Evolutionary conservation across 2,329 filamentous ascomycete species (phyloP).

Genomic region (Arthrobotrys pseudoclavata): DNA sequence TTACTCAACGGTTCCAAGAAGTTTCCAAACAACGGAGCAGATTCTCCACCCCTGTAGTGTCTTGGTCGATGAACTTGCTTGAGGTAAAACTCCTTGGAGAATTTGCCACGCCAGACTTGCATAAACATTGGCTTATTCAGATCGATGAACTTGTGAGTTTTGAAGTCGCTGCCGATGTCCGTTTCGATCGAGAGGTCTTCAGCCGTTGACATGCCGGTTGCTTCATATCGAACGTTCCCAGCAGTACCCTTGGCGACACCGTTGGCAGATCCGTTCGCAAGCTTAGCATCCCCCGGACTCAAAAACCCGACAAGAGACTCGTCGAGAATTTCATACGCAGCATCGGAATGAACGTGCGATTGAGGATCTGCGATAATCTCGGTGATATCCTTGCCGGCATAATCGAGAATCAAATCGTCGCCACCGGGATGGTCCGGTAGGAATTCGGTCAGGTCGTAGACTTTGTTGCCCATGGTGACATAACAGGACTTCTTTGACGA

Average conservation of each 20-base stretch:
- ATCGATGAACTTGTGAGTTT: slow-evolving; percentile 93
- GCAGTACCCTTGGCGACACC: slow-evolving; percentile 64
- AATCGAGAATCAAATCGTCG: slow-evolving; percentile 86
- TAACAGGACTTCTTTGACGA: slow-evolving; percentile 88
- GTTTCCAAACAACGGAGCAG: slow-evolving; percentile 95
- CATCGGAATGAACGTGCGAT: slow-evolving; percentile 88
- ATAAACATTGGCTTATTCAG: slow-evolving; percentile 84
- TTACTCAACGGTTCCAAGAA: slow-evolving; percentile 97
- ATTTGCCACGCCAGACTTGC: slow-evolving; percentile 89
- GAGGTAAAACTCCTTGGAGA: slow-evolving; percentile 95
- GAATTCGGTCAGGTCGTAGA: slow-evolving; percentile 96
- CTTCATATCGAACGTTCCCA: slow-evolving; percentile 69
- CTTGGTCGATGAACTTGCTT: slow-evolving; percentile 95
- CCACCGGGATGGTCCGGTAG: slow-evolving; percentile 91
- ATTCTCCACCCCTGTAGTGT: slow-evolving; percentile 93
- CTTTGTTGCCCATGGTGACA: slow-evolving; percentile 88
- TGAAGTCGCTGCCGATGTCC: slow-evolving; percentile 80
- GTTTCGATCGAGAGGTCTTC: slow-evolving; percentile 91
- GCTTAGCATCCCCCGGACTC: slow-evolving; percentile 32
- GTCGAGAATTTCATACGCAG: slow-evolving; percentile 95
- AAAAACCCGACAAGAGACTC: slow-evolving; percentile 88
- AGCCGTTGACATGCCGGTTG: slow-evolving; percentile 88
- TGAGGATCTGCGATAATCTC: slow-evolving; percentile 84
- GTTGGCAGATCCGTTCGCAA: slow-evolving; percentile 19
- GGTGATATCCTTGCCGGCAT: slow-evolving; percentile 87